A percentile compares a stretch with the other conserved stretches of the same genome.
Conservation (phyloP, 257 asterid species). For the Cinchona pubescens region DNA sequence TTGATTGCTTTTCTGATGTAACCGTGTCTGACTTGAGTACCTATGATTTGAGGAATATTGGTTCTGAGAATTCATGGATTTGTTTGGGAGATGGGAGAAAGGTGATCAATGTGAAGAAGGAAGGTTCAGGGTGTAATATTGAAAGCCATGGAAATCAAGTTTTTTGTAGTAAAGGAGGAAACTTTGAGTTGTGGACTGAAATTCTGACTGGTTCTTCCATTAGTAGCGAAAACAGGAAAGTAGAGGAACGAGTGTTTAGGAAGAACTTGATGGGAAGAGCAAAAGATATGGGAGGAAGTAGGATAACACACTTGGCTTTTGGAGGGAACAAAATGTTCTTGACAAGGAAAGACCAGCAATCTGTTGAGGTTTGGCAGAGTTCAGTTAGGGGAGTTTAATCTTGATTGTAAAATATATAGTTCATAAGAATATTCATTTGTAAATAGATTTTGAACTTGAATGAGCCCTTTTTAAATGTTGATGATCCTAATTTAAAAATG, state of each 20-base stretch:
- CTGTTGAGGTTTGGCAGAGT: constrained; percentile 78
- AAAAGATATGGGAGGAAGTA: constrained; percentile 54
- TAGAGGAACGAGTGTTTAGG: constrained; percentile 51
- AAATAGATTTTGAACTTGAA: not conserved
- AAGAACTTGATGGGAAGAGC: constrained; percentile 80
- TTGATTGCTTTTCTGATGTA: constrained; percentile 83
- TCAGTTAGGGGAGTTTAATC: constrained; percentile 38
- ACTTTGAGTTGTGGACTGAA: constrained; percentile 80
- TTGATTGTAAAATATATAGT: not conserved
- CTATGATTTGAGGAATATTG: constrained; percentile 74
- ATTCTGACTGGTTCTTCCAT: constrained; percentile 45
- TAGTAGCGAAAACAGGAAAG: constrained; percentile 8
- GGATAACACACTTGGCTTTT: constrained; percentile 53
- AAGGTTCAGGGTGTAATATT: constrained; percentile 67
- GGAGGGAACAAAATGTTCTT: constrained; percentile 89
- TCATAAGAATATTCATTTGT: constrained; percentile 1
- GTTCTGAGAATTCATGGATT: constrained; percentile 50
- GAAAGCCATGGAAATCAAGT: constrained; percentile 85
- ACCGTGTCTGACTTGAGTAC: constrained; percentile 60
- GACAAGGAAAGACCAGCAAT: constrained; percentile 66
- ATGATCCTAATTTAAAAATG: not conserved
- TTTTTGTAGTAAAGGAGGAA: constrained; percentile 70
- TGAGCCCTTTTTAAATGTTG: not conserved
- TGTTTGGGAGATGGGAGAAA: constrained; percentile 70
- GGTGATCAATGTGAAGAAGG: constrained; percentile 66